Evolutionary conservation across 164 flowering plant genomes (phyloP).

Genomic region (Stephania cephalantha): DNA sequence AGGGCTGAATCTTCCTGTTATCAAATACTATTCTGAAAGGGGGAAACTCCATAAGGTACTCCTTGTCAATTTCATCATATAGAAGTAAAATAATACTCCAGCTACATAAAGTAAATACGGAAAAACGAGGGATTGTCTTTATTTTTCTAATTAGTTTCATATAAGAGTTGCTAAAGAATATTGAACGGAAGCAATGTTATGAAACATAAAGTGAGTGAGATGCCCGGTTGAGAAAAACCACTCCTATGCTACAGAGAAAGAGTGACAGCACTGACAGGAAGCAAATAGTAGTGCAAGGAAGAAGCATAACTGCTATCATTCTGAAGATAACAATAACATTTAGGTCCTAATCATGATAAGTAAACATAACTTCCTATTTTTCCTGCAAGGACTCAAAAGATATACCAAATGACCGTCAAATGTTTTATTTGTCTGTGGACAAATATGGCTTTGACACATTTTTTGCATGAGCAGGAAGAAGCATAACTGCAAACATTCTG

Average conservation of each 20-base stretch:
- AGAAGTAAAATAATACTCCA: background rate
- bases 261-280: too few relatives aligned
- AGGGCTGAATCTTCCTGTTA: constrained; percentile 65
- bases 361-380: background rate
- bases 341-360: too few relatives aligned
- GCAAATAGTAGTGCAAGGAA: too few relatives aligned
- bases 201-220: background rate
- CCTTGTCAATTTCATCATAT: background rate
- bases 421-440: background rate
- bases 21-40: constrained; percentile 55
- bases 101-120: background rate
- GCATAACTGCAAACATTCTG: background rate
- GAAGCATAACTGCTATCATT: too few relatives aligned
- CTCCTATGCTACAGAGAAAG: background rate
- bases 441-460: background rate
- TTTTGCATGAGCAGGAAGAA: background rate
- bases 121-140: background rate
- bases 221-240: background rate
- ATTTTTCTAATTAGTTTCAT: background rate
- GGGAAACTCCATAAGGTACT: constrained; percentile 77
- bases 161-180: background rate
- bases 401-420: background rate
- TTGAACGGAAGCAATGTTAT: background rate
- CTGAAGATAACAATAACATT: too few relatives aligned
- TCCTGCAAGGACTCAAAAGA: background rate